Percentiles rank a stretch among this genome's conserved stretches.
phyloP scores from a whole-genome alignment of 176 grass and related monocot species.

The Panicum miliaceum region DNA sequence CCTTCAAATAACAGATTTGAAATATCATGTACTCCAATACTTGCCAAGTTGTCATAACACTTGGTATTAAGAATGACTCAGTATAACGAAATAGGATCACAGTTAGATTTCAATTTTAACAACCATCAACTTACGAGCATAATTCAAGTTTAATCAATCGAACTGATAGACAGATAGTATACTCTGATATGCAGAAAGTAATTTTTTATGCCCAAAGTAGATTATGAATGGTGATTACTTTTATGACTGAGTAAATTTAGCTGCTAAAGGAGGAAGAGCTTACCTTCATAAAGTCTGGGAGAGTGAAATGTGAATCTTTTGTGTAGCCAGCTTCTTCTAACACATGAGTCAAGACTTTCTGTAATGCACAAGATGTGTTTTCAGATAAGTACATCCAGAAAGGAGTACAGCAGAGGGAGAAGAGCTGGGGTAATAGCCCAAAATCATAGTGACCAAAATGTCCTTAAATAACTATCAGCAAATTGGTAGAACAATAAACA shows the following conservation, averaged over 20 bases:
- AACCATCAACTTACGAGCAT: background rate
- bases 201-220: background rate
- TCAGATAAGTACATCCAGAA: slow-evolving; percentile 11
- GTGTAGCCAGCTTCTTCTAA: slow-evolving; percentile 85
- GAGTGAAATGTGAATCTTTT: slow-evolving; percentile 62
- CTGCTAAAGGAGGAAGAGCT: background rate
- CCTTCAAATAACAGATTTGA: background rate
- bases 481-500: background rate
- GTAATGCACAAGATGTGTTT: slow-evolving; percentile 17
- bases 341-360: slow-evolving; percentile 78
- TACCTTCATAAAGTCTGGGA: slow-evolving; percentile 87
- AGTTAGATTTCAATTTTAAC: slow-evolving; percentile 16
- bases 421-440: background rate
- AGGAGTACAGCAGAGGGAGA: background rate
- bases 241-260: background rate
- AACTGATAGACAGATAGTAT: background rate
- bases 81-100: background rate
- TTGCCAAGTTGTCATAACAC: slow-evolving; percentile 5
- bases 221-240: background rate
- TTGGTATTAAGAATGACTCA: background rate
- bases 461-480: background rate
- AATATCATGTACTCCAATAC: background rate
- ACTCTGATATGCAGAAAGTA: background rate
- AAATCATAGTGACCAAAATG: slow-evolving; percentile 16
- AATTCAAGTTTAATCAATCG: background rate